phyloP scores from a whole-genome alignment of 176 grass and related monocot genomes.

The barley (Hordeum vulgare) region MorexV3_pseudomolecules_assembly NC_058524.1:112331784-112332283 shows the following conservation, averaged over 20 bases:
- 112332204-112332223: constrained; percentile 73
- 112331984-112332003: constrained; percentile 27
- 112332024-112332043: constrained; percentile 27
- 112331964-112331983: neutral
- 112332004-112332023: constrained; percentile 11
- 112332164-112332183: constrained; percentile 91
- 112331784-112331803: neutral
- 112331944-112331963: neutral
- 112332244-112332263: constrained; percentile 91
- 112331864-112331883: constrained; percentile 47
- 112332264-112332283: neutral
- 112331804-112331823: neutral
- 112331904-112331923: neutral
- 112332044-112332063: neutral
- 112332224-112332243: constrained; percentile 86
- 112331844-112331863: constrained; percentile 20
- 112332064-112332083: neutral
- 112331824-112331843: neutral
- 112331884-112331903: neutral
- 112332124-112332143: constrained; percentile 84
- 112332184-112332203: constrained; percentile 86
- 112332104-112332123: neutral
- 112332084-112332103: neutral
- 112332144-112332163: constrained; percentile 78
- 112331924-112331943: neutral